Base-by-base conservation (phyloP, 139 green algal genomes). In the Chlamydomonas incerta region DNA sequence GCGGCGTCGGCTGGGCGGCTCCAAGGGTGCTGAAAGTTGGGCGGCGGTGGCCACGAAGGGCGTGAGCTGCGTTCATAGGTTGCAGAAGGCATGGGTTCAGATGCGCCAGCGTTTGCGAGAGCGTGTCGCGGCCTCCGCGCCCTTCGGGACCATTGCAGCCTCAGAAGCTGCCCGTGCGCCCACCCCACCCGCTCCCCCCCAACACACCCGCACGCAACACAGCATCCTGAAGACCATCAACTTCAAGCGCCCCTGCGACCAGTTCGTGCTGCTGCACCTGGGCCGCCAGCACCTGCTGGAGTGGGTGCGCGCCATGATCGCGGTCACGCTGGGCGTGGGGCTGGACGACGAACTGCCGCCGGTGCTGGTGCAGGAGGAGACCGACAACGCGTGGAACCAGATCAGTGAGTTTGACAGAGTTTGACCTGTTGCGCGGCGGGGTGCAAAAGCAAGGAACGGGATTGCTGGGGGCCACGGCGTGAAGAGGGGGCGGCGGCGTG, bases 201-300 rank as follows among this genome's bases (percentile, higher is more conserved):
- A 50, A 35, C 29, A 33, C 26, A 18, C 65, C 63, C n/a, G 8
- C 3, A 3, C 37, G 6, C 35, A 50, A 13, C 9, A n/a, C 60
- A 80, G 58, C 71, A 87, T 87, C 70, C 79, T 88, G 2, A 83
- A 82, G 33, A 84, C 88, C 26, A 66, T 83, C 20, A 57, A 34
- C 74, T 95, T 96, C 72, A 77, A 90, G 62, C 87, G 87, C 26
- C 92, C 91, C 20, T 92, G 92, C 46, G 89, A 91, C 55, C 84
- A 89, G 81, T 90, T 89, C 82, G 79, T 89, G 31, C 86, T 92
- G 76, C 77, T 90, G 82, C 86, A 90, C 67, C 60, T 92, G 70
- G 60, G 89, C 69, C 87, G 95, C 3, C 86, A 87, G 21, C 95
- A 98, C 83, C 72, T 98, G 63, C 93, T 97, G 85, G 94, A 97